Evolutionary conservation across 306 rosid species (phyloP), one percentile per base, ranked within the genome.

Genomic region (Inga oerstediana): DNA sequence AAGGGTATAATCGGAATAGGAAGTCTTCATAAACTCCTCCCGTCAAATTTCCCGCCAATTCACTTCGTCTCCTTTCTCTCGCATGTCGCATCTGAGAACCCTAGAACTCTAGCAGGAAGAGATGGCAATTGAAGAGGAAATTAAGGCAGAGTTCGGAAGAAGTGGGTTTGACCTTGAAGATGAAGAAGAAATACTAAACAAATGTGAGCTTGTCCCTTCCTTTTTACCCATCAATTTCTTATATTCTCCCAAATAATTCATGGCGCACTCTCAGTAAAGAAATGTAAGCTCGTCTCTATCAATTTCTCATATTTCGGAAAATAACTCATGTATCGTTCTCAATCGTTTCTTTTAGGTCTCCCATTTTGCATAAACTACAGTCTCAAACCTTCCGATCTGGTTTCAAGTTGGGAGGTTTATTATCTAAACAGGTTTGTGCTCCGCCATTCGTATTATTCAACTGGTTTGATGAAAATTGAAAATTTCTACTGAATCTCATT

Each of bases 321-420:
- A 39, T 24, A 5, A 78, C 67, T 72, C 19, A 61, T 59, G 32
- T 58, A 39, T 14, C 62, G n/a, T 14, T 58, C 43, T 86, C 61
- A 41, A 75, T 77, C 68, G 78, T 49, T 35, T 72, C 78, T 34
- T 76, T 75, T 49, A 92, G 99, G 97, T 84, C 86, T 87, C 41
- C 20, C 98, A 12, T 90, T 92, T 78, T 90, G 98, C 90, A 83
- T 86, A 82, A 92, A 91, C 86, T 94, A 90, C 90, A 85, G 78
- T 78, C 91, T 96, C 69, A 90, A 77, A 79, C 92, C 98, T 84
- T 87, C 94, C 4, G 97, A 94, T 79, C 87, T 96, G 65, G 94
- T 92, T 79, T 94, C 98, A 22, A 88, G 90, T 84, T 96, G 99
- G 99, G 99, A 92, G 82, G 86, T 87, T 75, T 90, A 96, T 88